Base-by-base conservation (phyloP, 257 asterid species). In the Craterostigma plantagineum region DNA sequence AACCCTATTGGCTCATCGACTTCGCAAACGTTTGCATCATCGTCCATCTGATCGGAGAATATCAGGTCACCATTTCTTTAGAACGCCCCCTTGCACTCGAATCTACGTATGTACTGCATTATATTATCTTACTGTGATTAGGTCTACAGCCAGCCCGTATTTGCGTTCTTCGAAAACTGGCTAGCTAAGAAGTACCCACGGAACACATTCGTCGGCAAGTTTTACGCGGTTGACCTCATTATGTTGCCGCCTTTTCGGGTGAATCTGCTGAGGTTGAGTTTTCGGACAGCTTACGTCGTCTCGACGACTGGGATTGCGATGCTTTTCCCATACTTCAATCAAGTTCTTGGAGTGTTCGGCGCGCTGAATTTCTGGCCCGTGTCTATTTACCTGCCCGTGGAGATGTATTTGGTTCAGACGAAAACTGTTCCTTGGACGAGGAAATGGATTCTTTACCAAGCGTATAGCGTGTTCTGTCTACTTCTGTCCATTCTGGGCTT, bases 281-380 rank as follows among this genome's bases (percentile, higher is more conserved):
- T 71, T 46, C 67, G 95, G 42, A 69, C 82, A 7, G 59, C 60
- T 5, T 84, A 84, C 37, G 95, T 74, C 9, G 75, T 63, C n/a
- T 56, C 65, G 10, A 65, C 81, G 30, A 79, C 93, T 1, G 84
- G 61, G 23, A 63, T 72, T 0, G 95, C 85, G 0, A 64, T 76
- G 49, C 3, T 63, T 0, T 76, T 79, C 49, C 95, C 95, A 9
- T 84, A 79, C 61, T 79, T 84, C 54, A 84, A 84, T 67, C 74
- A 76, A 64, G 81, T 84, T 9, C 13, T 74, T 39, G 93, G 81
- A 35, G 67, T 84, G 16, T 60, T 82, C 1, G 93, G 95, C 3
- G 68, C 93, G 35, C 55, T 84, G 42, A 68, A 65, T 45, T 79
- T 79, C 51, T 79, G 95, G 93, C 93, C 93, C 0, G 12, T 77